Base-by-base conservation (phyloP, 1,139 yeast species). In the Schwanniomyces etchellsii region DNA sequence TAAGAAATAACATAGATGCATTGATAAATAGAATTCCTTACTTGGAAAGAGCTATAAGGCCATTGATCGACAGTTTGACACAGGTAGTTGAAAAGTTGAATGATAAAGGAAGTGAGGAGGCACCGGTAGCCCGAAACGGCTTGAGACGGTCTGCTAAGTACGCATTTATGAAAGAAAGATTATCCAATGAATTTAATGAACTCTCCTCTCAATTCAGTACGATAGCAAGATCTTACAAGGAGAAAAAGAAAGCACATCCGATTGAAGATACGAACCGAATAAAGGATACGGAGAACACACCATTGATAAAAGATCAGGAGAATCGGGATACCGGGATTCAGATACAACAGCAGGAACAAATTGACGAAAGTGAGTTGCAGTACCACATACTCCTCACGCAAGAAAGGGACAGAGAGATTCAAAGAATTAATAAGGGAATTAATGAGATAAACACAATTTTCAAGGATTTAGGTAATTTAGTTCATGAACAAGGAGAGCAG, bases 371-470 rank as follows among this genome's bases (percentile, higher is more conserved):
- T 6, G 94, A 84, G 30, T 58, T 84, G n/a, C 86, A 80, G 44
- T 78, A 82, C 42, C 95, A 86, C 44, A 47, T 74, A 3, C 57
- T 77, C 7, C 57, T 88, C 5, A 76, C 88, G 2, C 75, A 79
- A 36, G 91, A 85, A 47, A 60, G 95, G 35, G 80, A 82, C 37
- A 58, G 74, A 15, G 94, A 85, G 38, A 82, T 88, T 17, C 67
- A 69, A 22, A 78, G 74, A 38, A 82, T 88, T 5, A 77, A 82
- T 26, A 74, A 77, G 30, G 94, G 95, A 0, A 84, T 88, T 5
- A 70, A 70, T 36, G 96, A 88, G 44, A 86, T 88, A 28, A 86
- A 88, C 49, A 70, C 88, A 5, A 86, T 88, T 2, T 88, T 86
- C 53, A 77, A 79, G 41, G 95, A 86, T 44, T 57, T 88, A 38